Conservation (phyloP, 1,139 yeast genomes). For the Yamadazyma membranifaciens region DNA sequence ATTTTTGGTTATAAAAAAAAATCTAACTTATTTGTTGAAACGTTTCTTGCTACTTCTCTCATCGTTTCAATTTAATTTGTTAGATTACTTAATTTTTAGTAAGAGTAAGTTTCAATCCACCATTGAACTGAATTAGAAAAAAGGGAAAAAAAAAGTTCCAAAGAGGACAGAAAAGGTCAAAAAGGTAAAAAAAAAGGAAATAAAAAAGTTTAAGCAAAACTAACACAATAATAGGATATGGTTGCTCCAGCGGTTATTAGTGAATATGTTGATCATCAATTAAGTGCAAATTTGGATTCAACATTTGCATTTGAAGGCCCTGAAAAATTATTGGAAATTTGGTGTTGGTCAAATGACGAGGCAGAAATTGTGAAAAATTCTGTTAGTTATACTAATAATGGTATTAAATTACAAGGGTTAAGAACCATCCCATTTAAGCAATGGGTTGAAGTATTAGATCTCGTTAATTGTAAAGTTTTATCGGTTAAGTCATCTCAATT, state of each 20-base stretch:
- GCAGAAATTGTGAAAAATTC: conserved; percentile 11
- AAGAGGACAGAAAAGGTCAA: conserved; percentile 3
- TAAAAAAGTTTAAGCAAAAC: background rate
- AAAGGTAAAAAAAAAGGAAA: conserved; percentile 10
- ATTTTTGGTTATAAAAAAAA: conserved; percentile 19
- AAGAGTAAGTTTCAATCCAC: conserved; percentile 49
- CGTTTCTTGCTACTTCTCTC: conserved; percentile 56
- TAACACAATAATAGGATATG: conserved; percentile 21
- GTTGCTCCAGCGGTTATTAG: conserved; percentile 45
- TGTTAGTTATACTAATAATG: conserved; percentile 4
- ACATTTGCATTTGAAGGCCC: conserved; percentile 96
- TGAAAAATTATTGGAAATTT: conserved; percentile 85
- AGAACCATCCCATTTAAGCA: conserved; percentile 62
- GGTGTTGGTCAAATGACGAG: conserved; percentile 60
- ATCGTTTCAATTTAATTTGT: conserved; percentile 32
- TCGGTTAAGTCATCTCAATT: conserved; percentile 68
- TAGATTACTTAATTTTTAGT: conserved; percentile 15
- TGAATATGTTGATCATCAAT: conserved; percentile 70
- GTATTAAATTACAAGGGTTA: conserved; percentile 41
- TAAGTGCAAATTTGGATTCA: conserved; percentile 80
- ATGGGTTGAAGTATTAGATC: conserved; percentile 74
- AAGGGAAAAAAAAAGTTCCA: conserved; percentile 17
- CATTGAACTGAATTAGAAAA: conserved; percentile 9
- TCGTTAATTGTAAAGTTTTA: conserved; percentile 84
- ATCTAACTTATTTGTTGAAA: conserved; percentile 25